Percentiles rank a stretch among this genome's conserved stretches.
phyloP scores from a whole-genome alignment of 2,329 filamentous ascomycete species.

The Fusarium redolens region DNA sequence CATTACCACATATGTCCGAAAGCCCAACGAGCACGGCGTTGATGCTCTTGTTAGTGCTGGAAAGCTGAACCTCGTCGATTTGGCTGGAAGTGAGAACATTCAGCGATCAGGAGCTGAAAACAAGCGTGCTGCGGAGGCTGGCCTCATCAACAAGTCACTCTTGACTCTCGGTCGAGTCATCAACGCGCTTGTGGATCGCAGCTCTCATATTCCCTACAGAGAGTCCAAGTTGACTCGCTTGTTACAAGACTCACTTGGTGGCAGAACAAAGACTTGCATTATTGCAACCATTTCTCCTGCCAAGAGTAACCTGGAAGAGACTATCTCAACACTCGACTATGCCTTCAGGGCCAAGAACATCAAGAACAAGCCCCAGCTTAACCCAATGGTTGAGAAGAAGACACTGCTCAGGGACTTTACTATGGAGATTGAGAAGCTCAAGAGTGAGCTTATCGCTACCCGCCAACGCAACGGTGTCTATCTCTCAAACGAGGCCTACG shows the following conservation, averaged over 20 bases:
- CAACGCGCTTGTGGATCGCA: slow-evolving; percentile 93
- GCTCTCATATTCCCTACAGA: slow-evolving; percentile 87
- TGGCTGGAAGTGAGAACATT: slow-evolving; percentile 98
- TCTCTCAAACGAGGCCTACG: slow-evolving; percentile 86
- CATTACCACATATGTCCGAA: slow-evolving; percentile 90
- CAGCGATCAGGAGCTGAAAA: slow-evolving; percentile 97
- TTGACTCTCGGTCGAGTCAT: slow-evolving; percentile 96
- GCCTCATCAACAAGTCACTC: slow-evolving; percentile 97
- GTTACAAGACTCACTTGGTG: slow-evolving; percentile 95
- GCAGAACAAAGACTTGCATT: slow-evolving; percentile 97
- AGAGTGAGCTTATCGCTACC: slow-evolving; percentile 92
- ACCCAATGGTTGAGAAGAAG: slow-evolving; percentile 92
- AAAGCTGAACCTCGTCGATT: slow-evolving; percentile 95
- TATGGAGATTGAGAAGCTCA: slow-evolving; percentile 91
- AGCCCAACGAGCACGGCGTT: slow-evolving; percentile 80
- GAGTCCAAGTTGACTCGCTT: slow-evolving; percentile 97
- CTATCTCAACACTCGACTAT: slow-evolving; percentile 97
- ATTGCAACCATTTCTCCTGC: slow-evolving; percentile 96
- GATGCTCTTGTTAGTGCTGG: slow-evolving; percentile 92
- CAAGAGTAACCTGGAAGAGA: slow-evolving; percentile 95
- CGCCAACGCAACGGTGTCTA: slow-evolving; percentile 96
- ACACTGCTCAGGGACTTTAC: slow-evolving; percentile 92
- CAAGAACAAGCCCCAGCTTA: slow-evolving; percentile 95
- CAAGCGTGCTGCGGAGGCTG: slow-evolving; percentile 94
- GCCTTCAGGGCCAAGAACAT: slow-evolving; percentile 99